Conservation (phyloP, 257 asterid genomes). For the Striga asiatica region DNA sequence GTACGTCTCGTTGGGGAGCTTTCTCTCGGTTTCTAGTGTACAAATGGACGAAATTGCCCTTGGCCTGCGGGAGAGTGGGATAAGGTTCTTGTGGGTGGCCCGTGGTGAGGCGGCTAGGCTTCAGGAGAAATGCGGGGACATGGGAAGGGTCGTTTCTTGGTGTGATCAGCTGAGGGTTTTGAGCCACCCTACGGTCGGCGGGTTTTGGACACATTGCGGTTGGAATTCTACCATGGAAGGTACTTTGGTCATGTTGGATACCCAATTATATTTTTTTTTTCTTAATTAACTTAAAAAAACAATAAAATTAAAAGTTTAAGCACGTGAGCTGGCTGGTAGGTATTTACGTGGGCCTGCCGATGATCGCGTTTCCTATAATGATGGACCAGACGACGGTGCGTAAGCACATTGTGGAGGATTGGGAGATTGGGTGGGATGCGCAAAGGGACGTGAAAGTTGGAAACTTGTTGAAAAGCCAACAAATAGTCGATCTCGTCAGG, state of each 20-base stretch:
- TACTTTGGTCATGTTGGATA: too few species aligned
- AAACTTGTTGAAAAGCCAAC: constrained; percentile 20
- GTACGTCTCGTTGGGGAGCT: constrained; percentile 62
- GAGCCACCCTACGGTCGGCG: constrained; percentile 45
- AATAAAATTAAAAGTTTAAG: too few species aligned
- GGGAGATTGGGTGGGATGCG: constrained; percentile 55
- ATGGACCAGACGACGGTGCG: constrained; percentile 45
- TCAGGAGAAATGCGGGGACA: constrained; percentile 27
- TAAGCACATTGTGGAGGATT: constrained; percentile 50
- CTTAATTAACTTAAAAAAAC: too few species aligned
- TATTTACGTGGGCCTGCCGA: constrained; percentile 41
- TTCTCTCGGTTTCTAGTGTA: constrained; percentile 39
- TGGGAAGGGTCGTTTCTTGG: constrained; percentile 44
- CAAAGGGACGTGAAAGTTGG: constrained; percentile 20
- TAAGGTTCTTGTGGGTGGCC: constrained; percentile 58
- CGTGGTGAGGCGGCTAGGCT: constrained; percentile 45
- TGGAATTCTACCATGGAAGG: constrained; percentile 64
- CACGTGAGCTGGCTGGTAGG: too few species aligned
- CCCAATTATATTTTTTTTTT: too few species aligned
- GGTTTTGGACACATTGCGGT: constrained; percentile 78
- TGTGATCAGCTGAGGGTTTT: constrained; percentile 50
- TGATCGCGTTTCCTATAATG: constrained; percentile 41
- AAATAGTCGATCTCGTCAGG: constrained; percentile 27
- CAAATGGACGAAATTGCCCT: constrained; percentile 52
- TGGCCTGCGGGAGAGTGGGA: constrained; percentile 45